Evolutionary conservation across 768 basidiomycete species (phyloP).

Genomic region (Lepiota subincarnata): DNA sequence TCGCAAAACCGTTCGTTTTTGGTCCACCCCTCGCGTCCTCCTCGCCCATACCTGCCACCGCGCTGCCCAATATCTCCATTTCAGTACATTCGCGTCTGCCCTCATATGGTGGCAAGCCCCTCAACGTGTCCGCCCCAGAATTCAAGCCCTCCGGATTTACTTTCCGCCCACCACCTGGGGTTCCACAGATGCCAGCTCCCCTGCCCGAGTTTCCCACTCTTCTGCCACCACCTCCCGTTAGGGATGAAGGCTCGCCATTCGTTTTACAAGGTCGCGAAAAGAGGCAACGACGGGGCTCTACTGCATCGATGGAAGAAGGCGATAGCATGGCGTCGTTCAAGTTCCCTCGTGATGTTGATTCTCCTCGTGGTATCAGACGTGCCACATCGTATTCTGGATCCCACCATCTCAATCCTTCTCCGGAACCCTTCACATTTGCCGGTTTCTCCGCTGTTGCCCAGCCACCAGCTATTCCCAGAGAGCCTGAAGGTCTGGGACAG

Average conservation of each 20-base stretch:
- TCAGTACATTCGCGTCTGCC: constrained; percentile 39
- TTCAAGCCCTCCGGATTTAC: constrained; percentile 78
- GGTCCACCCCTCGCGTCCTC: constrained; percentile 37
- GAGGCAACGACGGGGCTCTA: constrained; percentile 58
- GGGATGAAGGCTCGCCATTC: constrained; percentile 37
- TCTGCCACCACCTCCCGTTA: constrained; percentile 20
- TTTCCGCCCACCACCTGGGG: constrained; percentile 67
- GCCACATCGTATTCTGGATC: constrained; percentile 25
- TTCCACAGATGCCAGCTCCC: constrained; percentile 49
- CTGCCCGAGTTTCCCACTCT: constrained; percentile 24
- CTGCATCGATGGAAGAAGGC: constrained; percentile 43
- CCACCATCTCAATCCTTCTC: constrained; percentile 36
- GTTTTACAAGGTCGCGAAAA: constrained; percentile 77
- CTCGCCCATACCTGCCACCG: constrained; percentile 10
- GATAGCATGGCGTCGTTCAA: constrained; percentile 73
- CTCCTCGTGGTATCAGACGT: constrained; percentile 46
- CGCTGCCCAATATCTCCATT: constrained; percentile 27
- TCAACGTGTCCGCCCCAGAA: constrained; percentile 76
- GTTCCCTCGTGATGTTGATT: constrained; percentile 57
- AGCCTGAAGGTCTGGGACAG: neutral
- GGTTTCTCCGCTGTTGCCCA: constrained; percentile 48
- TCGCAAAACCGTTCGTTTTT: constrained; percentile 84
- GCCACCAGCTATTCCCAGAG: constrained; percentile 25
- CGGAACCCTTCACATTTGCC: constrained; percentile 65
- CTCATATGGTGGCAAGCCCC: constrained; percentile 53